phyloP scores from a whole-genome alignment of 495 filamentous ascomycete genomes.

The Hypoxylon fuscum region DNA sequence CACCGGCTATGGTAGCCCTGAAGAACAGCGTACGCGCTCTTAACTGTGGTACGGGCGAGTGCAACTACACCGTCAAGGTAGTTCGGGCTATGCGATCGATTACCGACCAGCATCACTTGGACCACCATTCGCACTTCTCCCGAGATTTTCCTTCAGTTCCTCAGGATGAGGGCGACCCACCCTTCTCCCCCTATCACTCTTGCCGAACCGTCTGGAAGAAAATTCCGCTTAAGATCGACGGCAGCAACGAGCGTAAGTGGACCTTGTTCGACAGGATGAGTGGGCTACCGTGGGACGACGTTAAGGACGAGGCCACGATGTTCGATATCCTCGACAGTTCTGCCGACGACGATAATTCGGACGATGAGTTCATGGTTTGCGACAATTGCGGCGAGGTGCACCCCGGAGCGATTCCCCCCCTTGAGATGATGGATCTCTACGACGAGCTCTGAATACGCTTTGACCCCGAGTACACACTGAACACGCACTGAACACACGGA shows the following conservation, averaged over 20 bases:
- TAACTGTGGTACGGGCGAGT: constrained; percentile 17
- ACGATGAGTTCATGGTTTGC: constrained; percentile 46
- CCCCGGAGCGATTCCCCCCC: constrained; percentile 40
- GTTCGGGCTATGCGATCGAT: constrained; percentile 47
- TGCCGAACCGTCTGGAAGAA: constrained; percentile 57
- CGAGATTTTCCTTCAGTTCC: constrained; percentile 46
- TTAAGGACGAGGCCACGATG: constrained; percentile 44
- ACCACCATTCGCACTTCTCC: constrained; percentile 29
- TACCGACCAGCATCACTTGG: constrained; percentile 16
- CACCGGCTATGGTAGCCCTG: constrained; percentile 45
- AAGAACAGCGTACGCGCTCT: constrained; percentile 44
- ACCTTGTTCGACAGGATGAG: constrained; percentile 53
- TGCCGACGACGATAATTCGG: constrained; percentile 41
- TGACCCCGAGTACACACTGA: too few relatives aligned
- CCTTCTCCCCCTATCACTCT: constrained; percentile 46
- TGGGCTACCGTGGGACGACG: constrained; percentile 44
- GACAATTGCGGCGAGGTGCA: constrained; percentile 50
- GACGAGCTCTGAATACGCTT: constrained; percentile 25
- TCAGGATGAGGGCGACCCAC: constrained; percentile 50
- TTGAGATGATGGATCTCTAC: constrained; percentile 41
- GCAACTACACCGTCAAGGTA: constrained; percentile 40
- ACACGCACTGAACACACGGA: too few relatives aligned
- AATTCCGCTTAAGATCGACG: constrained; percentile 45
- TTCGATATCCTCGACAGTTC: constrained; percentile 36
- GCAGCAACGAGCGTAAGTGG: constrained; percentile 47